Conservation (phyloP, 306 rosid species). For the Medicago lupulina region DNA sequence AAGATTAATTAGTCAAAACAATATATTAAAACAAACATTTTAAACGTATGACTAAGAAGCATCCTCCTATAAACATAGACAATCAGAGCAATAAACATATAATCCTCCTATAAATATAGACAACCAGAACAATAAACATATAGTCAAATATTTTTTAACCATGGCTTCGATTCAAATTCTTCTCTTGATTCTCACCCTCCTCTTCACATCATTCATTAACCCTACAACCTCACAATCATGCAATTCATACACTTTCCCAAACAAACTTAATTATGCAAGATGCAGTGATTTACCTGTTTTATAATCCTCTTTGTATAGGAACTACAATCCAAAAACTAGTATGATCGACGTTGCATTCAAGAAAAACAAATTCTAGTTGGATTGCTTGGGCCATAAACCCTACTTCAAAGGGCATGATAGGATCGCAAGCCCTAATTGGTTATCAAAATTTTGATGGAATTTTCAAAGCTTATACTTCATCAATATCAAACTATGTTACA, state of each 20-base stretch:
- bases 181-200: background rate
- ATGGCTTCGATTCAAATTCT: background rate
- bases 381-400: slow-evolving; percentile 44
- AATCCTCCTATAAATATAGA: too few relatives aligned
- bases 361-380: slow-evolving; percentile 33
- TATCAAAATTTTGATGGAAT: slow-evolving; percentile 31
- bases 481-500: slow-evolving; percentile 23
- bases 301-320: slow-evolving; percentile 46
- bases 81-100: too few relatives aligned
- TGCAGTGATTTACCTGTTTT: slow-evolving; percentile 40
- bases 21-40: too few relatives aligned
- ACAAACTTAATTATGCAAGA: slow-evolving; percentile 5
- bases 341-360: slow-evolving; percentile 44
- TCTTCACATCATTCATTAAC: background rate
- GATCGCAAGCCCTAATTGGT: slow-evolving; percentile 46
- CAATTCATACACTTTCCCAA: slow-evolving; percentile 7
- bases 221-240: background rate
- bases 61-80: too few relatives aligned
- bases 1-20: too few relatives aligned
- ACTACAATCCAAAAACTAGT: slow-evolving; percentile 26
- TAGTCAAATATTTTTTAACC: too few relatives aligned
- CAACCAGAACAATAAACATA: too few relatives aligned
- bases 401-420: slow-evolving; percentile 50
- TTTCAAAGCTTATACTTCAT: slow-evolving; percentile 37
- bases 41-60: too few relatives aligned